These are phyloP conservation scores for Periconia macrospinosa DNA, from an alignment of 2,329 filamentous ascomycete species.

Conservation along the genomic window DNA sequence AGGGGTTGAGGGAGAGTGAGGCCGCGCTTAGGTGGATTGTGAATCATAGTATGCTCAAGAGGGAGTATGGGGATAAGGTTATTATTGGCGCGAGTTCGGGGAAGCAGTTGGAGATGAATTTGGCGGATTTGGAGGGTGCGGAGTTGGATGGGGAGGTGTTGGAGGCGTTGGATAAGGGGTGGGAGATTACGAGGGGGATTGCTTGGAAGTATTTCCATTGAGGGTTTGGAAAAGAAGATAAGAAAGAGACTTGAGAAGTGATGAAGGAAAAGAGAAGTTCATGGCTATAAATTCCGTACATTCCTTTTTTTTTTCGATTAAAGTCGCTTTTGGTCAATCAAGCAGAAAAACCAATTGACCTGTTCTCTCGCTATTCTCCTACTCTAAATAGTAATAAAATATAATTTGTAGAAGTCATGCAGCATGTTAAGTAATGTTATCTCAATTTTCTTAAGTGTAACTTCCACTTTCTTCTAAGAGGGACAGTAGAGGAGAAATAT, in stretches of 20 bases:
- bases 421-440: no score
- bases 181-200: conserved; percentile 53
- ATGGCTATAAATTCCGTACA: no score
- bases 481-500: no score
- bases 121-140: conserved; percentile 61
- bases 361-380: no score
- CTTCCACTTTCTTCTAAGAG: no score
- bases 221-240: not conserved
- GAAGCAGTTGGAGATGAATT: conserved; percentile 57
- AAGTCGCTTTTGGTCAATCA: no score
- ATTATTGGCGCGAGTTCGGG: conserved; percentile 61
- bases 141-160: conserved; percentile 76
- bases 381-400: no score
- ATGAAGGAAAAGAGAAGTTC: not conserved
- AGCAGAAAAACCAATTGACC: no score
- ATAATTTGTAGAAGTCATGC: no score
- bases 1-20: conserved; percentile 48
- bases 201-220: conserved; percentile 18
- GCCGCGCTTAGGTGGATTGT: conserved; percentile 49
- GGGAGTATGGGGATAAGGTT: conserved; percentile 55
- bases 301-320: no score
- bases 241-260: not conserved
- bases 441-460: no score
- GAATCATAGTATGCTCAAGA: conserved; percentile 53
- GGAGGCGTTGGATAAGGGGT: conserved; percentile 72